Percentiles rank a stretch among this genome's conserved stretches.
These are phyloP conservation scores for Tilletia horrida DNA, from an alignment of 1,284 basidiomycete species.

Conservation along the genomic window DNA sequence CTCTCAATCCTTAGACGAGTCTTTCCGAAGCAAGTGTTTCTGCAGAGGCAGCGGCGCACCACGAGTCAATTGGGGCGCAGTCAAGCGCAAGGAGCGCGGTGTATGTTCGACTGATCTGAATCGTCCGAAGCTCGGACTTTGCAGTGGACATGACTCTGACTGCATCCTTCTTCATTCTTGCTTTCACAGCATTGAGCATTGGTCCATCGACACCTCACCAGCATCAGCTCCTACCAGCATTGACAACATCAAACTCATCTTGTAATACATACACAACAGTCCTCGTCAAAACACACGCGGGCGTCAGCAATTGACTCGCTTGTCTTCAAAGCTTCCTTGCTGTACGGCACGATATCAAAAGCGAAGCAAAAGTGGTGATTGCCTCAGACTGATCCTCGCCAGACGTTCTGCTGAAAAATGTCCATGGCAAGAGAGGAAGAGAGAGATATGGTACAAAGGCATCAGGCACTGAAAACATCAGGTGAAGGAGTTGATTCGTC, in stretches of 20 bases:
- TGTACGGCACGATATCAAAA: too few species aligned
- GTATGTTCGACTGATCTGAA: neutral
- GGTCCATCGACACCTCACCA: neutral
- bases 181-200: neutral
- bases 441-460: too few species aligned
- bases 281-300: too few species aligned
- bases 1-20: neutral
- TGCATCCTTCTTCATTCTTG: conserved; percentile 2
- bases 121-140: neutral
- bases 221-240: neutral
- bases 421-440: too few species aligned
- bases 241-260: neutral
- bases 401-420: too few species aligned
- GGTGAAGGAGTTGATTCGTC: too few species aligned
- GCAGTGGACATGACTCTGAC: neutral
- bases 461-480: too few species aligned
- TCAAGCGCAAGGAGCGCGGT: conserved; percentile 8
- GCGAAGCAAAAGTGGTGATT: too few species aligned
- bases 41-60: neutral
- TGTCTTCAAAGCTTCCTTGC: too few species aligned
- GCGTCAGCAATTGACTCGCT: too few species aligned
- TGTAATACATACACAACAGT: too few species aligned
- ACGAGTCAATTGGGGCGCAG: neutral
- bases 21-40: neutral
- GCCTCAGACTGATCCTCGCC: too few species aligned